Conservation (phyloP, 2,329 filamentous ascomycete species). For the Aspergillus puulaauensis region DNA sequence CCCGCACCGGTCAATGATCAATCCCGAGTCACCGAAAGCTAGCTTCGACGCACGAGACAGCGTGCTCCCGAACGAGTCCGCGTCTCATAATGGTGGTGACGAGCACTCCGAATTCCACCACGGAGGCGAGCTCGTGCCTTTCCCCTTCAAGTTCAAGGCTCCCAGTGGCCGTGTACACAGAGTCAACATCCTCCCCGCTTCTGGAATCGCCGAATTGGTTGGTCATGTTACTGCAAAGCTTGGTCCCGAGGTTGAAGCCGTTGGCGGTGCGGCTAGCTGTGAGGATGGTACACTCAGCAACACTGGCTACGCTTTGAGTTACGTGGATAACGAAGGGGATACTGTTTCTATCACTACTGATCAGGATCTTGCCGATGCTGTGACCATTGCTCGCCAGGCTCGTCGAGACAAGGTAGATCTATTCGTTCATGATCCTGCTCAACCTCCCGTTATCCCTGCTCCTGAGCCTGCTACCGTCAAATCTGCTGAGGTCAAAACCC, state of each 20-base stretch:
- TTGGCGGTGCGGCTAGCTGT: conserved; percentile 77
- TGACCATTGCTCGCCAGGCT: conserved; percentile 74
- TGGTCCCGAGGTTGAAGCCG: conserved; percentile 74
- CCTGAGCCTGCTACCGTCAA: conserved; percentile 60
- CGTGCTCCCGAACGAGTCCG: conserved; percentile 88
- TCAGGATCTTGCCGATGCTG: conserved; percentile 86
- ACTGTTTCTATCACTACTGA: conserved; percentile 96
- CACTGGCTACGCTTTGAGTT: conserved; percentile 87
- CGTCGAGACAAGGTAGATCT: conserved; percentile 92
- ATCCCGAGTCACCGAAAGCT: conserved; percentile 68
- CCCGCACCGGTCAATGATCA: conserved; percentile 73
- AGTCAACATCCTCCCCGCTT: conserved; percentile 76
- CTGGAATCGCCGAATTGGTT: conserved; percentile 79
- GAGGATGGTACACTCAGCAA: conserved; percentile 76
- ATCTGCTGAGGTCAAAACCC: conserved; percentile 47
- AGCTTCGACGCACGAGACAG: conserved; percentile 72
- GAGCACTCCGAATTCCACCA: conserved; percentile 68
- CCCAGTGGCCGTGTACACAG: conserved; percentile 92
- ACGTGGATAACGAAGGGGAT: conserved; percentile 94
- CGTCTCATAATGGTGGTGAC: conserved; percentile 84
- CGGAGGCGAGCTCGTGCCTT: conserved; percentile 67
- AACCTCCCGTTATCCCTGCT: conserved; percentile 74
- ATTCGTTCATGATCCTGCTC: conserved; percentile 90
- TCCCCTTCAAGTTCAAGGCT: conserved; percentile 99
- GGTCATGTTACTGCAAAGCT: conserved; percentile 78